Percentiles rank a stretch among this genome's conserved stretches.
Evolutionary conservation across 2,329 filamentous ascomycete genomes (phyloP).

Genomic region (Furcasterigmium furcatum): DNA sequence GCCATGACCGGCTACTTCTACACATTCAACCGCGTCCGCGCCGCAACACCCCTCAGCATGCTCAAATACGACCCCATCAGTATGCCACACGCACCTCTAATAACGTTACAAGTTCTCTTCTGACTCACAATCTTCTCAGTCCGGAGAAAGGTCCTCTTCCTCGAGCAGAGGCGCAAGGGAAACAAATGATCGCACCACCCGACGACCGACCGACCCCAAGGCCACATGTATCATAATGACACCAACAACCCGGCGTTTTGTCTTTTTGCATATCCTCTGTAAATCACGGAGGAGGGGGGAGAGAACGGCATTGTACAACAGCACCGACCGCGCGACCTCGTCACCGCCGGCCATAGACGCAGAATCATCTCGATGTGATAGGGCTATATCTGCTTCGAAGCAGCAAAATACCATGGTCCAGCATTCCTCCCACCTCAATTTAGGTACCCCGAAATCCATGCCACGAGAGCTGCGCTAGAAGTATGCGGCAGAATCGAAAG

Average conservation of each 20-base stretch:
- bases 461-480: no score
- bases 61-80: constrained; percentile 97
- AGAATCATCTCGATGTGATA: neutral
- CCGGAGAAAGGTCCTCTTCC: constrained; percentile 90
- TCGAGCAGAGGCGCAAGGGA: constrained; percentile 83
- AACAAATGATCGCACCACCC: constrained; percentile 35
- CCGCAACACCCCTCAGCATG: constrained; percentile 86
- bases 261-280: neutral
- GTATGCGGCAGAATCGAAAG: no score
- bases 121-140: constrained; percentile 50
- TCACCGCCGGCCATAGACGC: neutral
- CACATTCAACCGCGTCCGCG: constrained; percentile 79
- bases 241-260: constrained; percentile 12
- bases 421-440: no score
- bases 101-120: neutral
- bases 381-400: no score
- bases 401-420: no score
- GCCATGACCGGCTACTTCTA: constrained; percentile 98
- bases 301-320: neutral
- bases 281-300: neutral
- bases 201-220: neutral
- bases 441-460: no score
- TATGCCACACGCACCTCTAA: constrained; percentile 35
- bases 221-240: constrained; percentile 11
- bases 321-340: neutral